Base-by-base conservation (phyloP, 2,329 filamentous ascomycete genomes). In the Ophiostoma piceae region DNA sequence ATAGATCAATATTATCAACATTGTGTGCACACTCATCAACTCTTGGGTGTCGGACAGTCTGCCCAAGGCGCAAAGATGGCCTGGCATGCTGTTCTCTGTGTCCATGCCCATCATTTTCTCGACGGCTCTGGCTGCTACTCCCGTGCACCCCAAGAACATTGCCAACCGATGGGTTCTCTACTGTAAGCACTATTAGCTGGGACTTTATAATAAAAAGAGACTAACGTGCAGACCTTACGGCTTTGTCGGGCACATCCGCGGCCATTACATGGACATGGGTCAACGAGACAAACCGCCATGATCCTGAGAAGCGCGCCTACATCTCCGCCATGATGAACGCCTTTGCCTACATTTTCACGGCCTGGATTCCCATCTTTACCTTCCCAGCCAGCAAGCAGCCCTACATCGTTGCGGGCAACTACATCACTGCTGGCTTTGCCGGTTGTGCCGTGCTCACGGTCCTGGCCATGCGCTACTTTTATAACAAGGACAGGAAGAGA, bases 321-420 rank as follows among this genome's bases (percentile, higher is more conserved):
- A 68, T 75, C 12, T 76, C 75, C 9, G 75, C 76, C 4, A 64
- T 76, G 73, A 76, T 76, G 75, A 77, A 76, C 35, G 74, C 74
- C 0, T 57, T 76, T 76, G 74, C 75, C 16, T 76, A 74, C 67
- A 76, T 76, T 12, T 76, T 76, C 70, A 74, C 73, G n/a, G 75
- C 76, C 0, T 77, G 75, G 76, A 71, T 77, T 0, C 73, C 74
- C 4, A 76, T 77, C 43, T 77, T 77, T 47, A 76, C 76, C 14
- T 77, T 76, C 41, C 75, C 75, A 8, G 73, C 76, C n/a, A 72
- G 72, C n/a, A 69, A 73, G 4, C 76, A 77, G 71, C 76, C 76
- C 12, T 76, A 75, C 67, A 77, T 77, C 57, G 74, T 76, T 0
- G 69, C 74, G 1, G 75, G 75, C 3, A 76, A 76, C 64, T 76